phyloP scores from a whole-genome alignment of 2,329 filamentous ascomycete species.

The Zymoseptoria pseudotritici region DNA sequence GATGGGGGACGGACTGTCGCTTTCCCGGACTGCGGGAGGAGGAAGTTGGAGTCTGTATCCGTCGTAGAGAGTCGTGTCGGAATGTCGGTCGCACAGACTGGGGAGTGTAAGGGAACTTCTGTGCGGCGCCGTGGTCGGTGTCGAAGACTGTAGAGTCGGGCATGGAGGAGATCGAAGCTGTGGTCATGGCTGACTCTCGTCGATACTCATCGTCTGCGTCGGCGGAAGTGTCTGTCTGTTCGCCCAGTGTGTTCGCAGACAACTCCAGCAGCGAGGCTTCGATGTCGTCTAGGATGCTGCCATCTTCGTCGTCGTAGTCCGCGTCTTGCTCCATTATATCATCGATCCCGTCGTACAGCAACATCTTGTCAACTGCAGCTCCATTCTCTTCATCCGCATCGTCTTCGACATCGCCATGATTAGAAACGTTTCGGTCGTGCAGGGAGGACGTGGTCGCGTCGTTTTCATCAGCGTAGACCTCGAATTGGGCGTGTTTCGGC shows the following conservation, averaged over 20 bases:
- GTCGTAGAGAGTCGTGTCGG: conserved; percentile 61
- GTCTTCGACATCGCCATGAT: neutral
- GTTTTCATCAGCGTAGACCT: conserved; percentile 13
- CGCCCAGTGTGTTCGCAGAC: neutral
- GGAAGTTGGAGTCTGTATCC: conserved; percentile 59
- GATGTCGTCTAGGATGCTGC: neutral
- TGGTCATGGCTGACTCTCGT: conserved; percentile 22
- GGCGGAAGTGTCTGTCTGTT: conserved; percentile 8
- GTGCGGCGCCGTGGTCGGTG: conserved; percentile 18
- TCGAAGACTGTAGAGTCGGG: conserved; percentile 24
- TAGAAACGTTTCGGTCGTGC: neutral
- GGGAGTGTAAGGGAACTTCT: conserved; percentile 44
- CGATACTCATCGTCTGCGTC: conserved; percentile 13
- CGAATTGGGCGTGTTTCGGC: conserved; percentile 5
- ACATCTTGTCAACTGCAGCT: neutral
- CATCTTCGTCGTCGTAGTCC: neutral
- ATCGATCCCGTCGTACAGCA: neutral
- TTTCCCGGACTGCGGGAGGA: conserved; percentile 42
- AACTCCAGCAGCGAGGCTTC: neutral
- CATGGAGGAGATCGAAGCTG: conserved; percentile 27
- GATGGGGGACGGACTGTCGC: conserved; percentile 14
- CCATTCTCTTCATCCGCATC: neutral
- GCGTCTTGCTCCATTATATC: conserved; percentile 2
- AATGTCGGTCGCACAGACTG: conserved; percentile 57
- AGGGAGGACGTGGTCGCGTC: neutral